These are phyloP conservation scores for Bruguiera parviflora DNA, from an alignment of 345 rosid species.

Conservation along the genomic window DNA sequence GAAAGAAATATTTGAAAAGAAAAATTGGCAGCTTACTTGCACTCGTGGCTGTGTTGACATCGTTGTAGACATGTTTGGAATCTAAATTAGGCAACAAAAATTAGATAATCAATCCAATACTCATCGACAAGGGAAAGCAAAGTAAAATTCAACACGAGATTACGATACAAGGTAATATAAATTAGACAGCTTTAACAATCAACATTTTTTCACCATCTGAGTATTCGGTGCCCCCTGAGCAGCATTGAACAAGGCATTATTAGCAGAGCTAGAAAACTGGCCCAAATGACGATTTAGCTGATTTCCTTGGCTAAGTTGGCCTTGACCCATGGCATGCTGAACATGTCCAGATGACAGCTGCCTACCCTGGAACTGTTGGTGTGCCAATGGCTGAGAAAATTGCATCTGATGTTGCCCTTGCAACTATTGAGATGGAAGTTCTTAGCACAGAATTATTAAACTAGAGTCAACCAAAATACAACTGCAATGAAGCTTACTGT, in stretches of 20 bases:
- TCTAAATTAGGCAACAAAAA: constrained; percentile 36
- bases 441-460: constrained; percentile 2
- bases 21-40: constrained; percentile 52
- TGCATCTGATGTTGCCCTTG: constrained; percentile 93
- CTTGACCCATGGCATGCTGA: constrained; percentile 83
- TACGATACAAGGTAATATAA: not conserved
- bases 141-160: not conserved
- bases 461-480: not conserved
- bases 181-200: constrained; percentile 11
- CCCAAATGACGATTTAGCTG: constrained; percentile 71
- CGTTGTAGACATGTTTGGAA: constrained; percentile 75
- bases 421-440: constrained; percentile 31
- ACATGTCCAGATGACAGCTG: constrained; percentile 70
- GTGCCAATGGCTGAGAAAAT: constrained; percentile 78
- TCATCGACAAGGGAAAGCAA: constrained; percentile 9
- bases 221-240: constrained; percentile 77
- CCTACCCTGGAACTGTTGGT: constrained; percentile 86
- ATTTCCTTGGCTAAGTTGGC: constrained; percentile 73
- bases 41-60: constrained; percentile 72
- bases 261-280: constrained; percentile 77
- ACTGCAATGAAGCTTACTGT: constrained; percentile 33
- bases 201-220: constrained; percentile 62
- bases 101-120: constrained; percentile 2
- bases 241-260: constrained; percentile 74
- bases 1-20: not conserved